Base-by-base conservation (phyloP, 805 yeast genomes). In the Schwanniomyces sp. region DNA sequence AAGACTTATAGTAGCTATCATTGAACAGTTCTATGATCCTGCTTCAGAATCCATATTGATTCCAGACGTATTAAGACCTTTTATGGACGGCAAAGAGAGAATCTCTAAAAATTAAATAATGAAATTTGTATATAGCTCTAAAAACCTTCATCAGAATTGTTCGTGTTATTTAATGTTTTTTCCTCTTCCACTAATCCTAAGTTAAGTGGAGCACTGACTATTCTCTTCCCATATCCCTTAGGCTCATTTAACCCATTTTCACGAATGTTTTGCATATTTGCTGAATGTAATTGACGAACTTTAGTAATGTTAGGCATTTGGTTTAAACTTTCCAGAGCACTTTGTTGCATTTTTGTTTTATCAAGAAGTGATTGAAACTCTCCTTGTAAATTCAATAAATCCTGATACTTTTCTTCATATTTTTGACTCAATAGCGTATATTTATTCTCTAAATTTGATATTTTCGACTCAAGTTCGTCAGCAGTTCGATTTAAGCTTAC, bases 1-100 rank as follows among this genome's bases (percentile, higher is more conserved):
- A 2, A 74, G 99, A 49, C 85, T 91, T 1, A 83, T 94, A 16
- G 77, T 91, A 17, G 97, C 98, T 1, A 76, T 94, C n/a, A 70
- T 92, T 4, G 99, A 94, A 67, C 94, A 87, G 63, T 79, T 78
- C 55, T 94, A 87, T 59, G 85, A 90, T 52, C 78, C 83, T 2
- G 64, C 54, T 3, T 75, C 79, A 0, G 68, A 81, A 11, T 63
- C 75, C 4, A 78, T 91, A 5, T 52, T 60, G 10, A 79, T 91
- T 44, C 97, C 97, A 5, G 66, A 79, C 40, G 87, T 81, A 1
- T 71, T 91, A 44, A 76, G 82, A 51, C 78, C 80, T 7, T 90
- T 72, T 58, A 86, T 91, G 96, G 91, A 84, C 48, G 88, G 76
- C 36, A 79, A 74, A 53, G 74, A 69, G 14, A 50, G 51, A 18